These are phyloP conservation scores for Aplosporella prunicola DNA, from an alignment of 2,329 filamentous ascomycete species.

Conservation along the genomic window DNA sequence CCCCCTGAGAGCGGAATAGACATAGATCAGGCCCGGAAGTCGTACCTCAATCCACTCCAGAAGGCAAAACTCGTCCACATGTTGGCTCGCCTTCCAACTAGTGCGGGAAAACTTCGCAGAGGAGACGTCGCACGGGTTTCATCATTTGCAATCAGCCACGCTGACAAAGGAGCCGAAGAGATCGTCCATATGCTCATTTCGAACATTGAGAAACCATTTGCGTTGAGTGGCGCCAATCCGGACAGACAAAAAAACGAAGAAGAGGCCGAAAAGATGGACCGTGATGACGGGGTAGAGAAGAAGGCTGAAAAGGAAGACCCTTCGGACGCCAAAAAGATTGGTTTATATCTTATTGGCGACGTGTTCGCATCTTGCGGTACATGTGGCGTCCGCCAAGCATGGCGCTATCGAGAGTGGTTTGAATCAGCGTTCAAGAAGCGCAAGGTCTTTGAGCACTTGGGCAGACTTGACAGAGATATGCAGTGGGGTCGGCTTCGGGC, in stretches of 20 bases:
- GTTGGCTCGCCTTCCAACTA: conserved; percentile 70
- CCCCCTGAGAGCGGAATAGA: conserved; percentile 18
- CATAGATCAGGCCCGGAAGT: conserved; percentile 38
- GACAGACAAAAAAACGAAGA: conserved; percentile 36
- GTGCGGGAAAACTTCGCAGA: conserved; percentile 63
- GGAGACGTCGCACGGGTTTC: conserved; percentile 82
- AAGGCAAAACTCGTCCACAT: conserved; percentile 78
- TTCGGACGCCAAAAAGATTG: conserved; percentile 67
- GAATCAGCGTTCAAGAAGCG: conserved; percentile 60
- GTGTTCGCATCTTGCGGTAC: conserved; percentile 68
- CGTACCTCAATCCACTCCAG: conserved; percentile 71
- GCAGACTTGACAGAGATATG: conserved; percentile 59
- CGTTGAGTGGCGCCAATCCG: conserved; percentile 61
- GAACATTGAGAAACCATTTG: conserved; percentile 71
- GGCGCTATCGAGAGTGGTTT: conserved; percentile 76
- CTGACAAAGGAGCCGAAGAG: conserved; percentile 76
- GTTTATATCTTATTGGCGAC: conserved; percentile 70
- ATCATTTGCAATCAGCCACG: conserved; percentile 80
- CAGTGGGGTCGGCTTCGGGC: conserved; percentile 73
- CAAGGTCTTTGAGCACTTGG: conserved; percentile 65
- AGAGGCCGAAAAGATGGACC: conserved; percentile 13
- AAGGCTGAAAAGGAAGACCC: conserved; percentile 46
- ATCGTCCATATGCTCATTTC: conserved; percentile 80
- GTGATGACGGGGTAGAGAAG: conserved; percentile 3
- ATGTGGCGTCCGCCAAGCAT: conserved; percentile 70